phyloP scores from a whole-genome alignment of 768 basidiomycete species.

The Lactarius pseudohatsudake region DNA sequence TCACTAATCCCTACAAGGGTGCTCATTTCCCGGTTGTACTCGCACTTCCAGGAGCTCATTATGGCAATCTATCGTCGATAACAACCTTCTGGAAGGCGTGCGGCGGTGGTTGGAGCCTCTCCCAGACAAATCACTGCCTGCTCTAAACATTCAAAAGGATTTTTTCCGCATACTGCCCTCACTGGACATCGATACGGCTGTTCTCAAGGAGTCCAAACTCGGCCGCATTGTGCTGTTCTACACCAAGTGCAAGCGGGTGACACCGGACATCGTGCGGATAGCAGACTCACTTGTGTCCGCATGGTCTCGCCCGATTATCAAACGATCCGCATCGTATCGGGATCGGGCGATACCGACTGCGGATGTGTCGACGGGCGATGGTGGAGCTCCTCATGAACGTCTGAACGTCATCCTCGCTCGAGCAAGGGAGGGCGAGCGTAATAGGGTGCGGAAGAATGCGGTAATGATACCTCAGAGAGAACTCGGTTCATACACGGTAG shows the following conservation, averaged over 20 bases:
- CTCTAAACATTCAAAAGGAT: constrained; percentile 92
- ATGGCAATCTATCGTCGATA: constrained; percentile 91
- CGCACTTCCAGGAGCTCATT: constrained; percentile 62
- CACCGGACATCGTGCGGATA: constrained; percentile 72
- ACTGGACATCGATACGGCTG: constrained; percentile 90
- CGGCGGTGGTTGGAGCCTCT: constrained; percentile 92
- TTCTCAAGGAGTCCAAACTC: constrained; percentile 87
- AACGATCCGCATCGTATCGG: constrained; percentile 79
- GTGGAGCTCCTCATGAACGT: constrained; percentile 47
- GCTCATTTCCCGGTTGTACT: constrained; percentile 21
- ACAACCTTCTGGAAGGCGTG: constrained; percentile 89
- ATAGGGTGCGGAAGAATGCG: constrained; percentile 70
- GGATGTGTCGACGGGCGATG: constrained; percentile 40
- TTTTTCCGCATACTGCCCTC: constrained; percentile 81
- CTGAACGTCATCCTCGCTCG: constrained; percentile 69
- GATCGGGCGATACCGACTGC: constrained; percentile 68
- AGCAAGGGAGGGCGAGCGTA: constrained; percentile 66
- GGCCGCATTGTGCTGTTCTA: constrained; percentile 93
- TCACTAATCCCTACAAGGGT: background rate
- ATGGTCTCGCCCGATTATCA: constrained; percentile 92
- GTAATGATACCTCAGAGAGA: constrained; percentile 81
- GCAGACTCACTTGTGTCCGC: constrained; percentile 80
- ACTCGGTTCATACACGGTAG: constrained; percentile 76
- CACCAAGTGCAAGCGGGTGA: constrained; percentile 91
- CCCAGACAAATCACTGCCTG: constrained; percentile 87